These are phyloP conservation scores for Patellaria atrata DNA, from an alignment of 495 filamentous ascomycete species.

Conservation along the genomic window DNA sequence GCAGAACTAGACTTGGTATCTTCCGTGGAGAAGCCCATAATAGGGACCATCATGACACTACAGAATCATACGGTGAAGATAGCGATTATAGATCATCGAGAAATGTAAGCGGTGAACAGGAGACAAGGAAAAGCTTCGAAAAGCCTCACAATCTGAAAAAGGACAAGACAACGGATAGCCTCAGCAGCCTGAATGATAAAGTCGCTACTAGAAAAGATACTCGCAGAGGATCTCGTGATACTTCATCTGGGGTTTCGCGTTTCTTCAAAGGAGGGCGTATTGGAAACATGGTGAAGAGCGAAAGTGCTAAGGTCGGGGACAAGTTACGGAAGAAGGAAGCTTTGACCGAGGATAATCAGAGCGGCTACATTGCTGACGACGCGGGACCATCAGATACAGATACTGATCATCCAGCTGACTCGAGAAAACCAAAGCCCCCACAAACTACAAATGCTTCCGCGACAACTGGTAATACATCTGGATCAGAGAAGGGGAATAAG, in stretches of 20 bases:
- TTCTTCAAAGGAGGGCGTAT: slow-evolving; percentile 26
- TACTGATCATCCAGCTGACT: slow-evolving; percentile 7
- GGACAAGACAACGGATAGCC: slow-evolving; percentile 16
- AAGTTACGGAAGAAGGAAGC: too few relatives aligned
- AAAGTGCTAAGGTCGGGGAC: slow-evolving; percentile 20
- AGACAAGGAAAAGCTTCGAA: too few relatives aligned
- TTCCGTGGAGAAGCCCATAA: slow-evolving; percentile 20
- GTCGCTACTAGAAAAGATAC: slow-evolving; percentile 13
- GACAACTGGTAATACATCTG: slow-evolving; percentile 7
- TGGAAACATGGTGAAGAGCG: slow-evolving; percentile 21
- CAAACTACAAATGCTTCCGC: too few relatives aligned
- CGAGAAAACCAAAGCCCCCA: slow-evolving; percentile 1
- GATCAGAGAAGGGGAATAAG: slow-evolving; percentile 3
- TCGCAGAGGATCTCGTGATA: slow-evolving; percentile 16
- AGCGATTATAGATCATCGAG: too few relatives aligned
- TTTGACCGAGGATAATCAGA: too few relatives aligned
- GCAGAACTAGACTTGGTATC: slow-evolving; percentile 16
- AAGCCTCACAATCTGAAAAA: too few relatives aligned
- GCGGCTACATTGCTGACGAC: slow-evolving; percentile 20
- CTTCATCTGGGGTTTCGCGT: slow-evolving; percentile 20
- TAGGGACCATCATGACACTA: slow-evolving; percentile 1
- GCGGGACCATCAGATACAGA: slow-evolving; percentile 13
- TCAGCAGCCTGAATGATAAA: slow-evolving; percentile 12
- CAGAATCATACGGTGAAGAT: slow-evolving; percentile 4
- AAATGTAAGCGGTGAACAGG: too few relatives aligned